phyloP scores from a whole-genome alignment of 2,329 filamentous ascomycete species.

The Beauveria varroae region DNA sequence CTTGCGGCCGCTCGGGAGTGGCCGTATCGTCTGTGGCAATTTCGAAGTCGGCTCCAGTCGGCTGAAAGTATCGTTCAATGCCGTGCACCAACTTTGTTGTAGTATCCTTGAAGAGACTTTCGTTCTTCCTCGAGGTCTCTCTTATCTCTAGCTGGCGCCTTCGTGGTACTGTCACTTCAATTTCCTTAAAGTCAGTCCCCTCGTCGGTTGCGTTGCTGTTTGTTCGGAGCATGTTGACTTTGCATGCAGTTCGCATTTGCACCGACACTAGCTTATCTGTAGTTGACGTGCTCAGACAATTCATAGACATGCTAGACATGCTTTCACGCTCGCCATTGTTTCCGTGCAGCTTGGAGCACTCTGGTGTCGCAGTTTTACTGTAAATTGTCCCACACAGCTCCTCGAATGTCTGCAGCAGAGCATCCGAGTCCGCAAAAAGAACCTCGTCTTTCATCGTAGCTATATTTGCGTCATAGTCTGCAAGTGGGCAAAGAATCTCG shows the following conservation, averaged over 20 bases:
- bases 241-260: constrained; percentile 22
- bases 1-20: constrained; percentile 12
- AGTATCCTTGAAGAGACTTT: neutral
- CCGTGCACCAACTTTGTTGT: neutral
- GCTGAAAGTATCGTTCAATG: constrained; percentile 26
- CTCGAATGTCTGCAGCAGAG: constrained; percentile 37
- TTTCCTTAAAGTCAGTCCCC: constrained; percentile 13
- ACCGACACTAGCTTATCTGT: constrained; percentile 7
- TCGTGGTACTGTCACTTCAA: neutral
- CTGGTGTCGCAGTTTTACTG: neutral
- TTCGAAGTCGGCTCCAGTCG: constrained; percentile 19
- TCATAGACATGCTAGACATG: neutral
- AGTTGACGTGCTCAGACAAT: neutral
- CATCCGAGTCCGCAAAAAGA: constrained; percentile 51
- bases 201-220: constrained; percentile 26
- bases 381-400: neutral
- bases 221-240: constrained; percentile 26
- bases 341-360: neutral
- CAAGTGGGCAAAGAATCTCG: constrained; percentile 52
- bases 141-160: neutral
- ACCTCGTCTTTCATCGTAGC: constrained; percentile 67
- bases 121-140: too few species aligned
- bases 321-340: neutral
- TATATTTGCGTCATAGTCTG: constrained; percentile 64
- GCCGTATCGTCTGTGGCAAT: constrained; percentile 30